These are phyloP conservation scores for Linaria vulgaris DNA, from an alignment of 257 asterid genomes.

Conservation along the genomic window DNA sequence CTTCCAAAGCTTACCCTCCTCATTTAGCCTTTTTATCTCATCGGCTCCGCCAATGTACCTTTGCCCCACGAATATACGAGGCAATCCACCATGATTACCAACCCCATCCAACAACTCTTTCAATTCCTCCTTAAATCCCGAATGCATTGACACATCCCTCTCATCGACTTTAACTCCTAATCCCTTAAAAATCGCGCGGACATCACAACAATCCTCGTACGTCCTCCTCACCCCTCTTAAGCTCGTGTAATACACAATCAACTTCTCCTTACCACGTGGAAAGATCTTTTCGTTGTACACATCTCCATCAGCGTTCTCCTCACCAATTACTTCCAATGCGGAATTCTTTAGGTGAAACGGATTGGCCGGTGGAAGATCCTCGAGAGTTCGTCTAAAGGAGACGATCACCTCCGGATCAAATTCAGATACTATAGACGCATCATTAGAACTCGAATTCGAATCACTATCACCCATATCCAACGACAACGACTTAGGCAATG, in stretches of 20 bases:
- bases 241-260: slow-evolving; percentile 78
- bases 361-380: slow-evolving; percentile 80
- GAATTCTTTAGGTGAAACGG: slow-evolving; percentile 57
- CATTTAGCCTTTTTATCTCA: slow-evolving; percentile 67
- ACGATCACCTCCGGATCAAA: slow-evolving; percentile 82
- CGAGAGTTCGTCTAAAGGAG: slow-evolving; percentile 60
- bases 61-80: slow-evolving; percentile 62
- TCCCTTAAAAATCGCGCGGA: slow-evolving; percentile 65
- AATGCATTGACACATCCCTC: slow-evolving; percentile 93
- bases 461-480: slow-evolving; percentile 43
- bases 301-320: neutral
- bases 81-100: slow-evolving; percentile 45
- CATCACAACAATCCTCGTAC: slow-evolving; percentile 90
- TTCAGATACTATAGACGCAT: slow-evolving; percentile 51
- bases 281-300: neutral
- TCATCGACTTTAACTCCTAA: slow-evolving; percentile 74
- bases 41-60: slow-evolving; percentile 80
- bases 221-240: slow-evolving; percentile 91
- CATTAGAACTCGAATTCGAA: slow-evolving; percentile 51
- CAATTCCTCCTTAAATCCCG: slow-evolving; percentile 83
- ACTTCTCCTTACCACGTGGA: slow-evolving; percentile 39
- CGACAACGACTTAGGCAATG: slow-evolving; percentile 45
- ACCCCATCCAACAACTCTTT: slow-evolving; percentile 52
- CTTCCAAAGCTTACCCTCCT: slow-evolving; percentile 75
- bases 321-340: slow-evolving; percentile 25